Base-by-base conservation (phyloP, 768 basidiomycete species). In the Rhizopogon salebrosus region DNA sequence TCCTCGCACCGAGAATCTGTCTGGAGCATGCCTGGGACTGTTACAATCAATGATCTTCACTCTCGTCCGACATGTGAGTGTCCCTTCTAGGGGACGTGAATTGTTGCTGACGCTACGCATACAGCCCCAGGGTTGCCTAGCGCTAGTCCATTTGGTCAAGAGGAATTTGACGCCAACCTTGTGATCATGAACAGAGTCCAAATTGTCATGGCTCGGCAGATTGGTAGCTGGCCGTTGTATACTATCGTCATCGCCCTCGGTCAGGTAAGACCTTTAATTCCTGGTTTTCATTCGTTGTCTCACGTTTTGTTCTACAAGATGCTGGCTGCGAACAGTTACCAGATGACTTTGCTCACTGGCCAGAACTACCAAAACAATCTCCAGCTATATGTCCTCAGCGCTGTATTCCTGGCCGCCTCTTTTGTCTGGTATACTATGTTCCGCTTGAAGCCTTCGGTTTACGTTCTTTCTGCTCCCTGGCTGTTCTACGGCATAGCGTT, bases 241-340 rank as follows among this genome's bases (percentile, higher is more conserved):
- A 88, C 91, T 38, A 88, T 95, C 61, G 75, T 95, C 62, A 89
- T 95, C 55, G 92, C 85, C 26, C 58, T 88, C 27, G 93, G 93
- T 31, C 93, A 91, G 76, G 80, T 82, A 43, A 41, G 79, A 60
- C 39, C 26, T 22, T 14, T 34, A 1, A 10, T n/a, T 14, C 16
- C 51, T 16, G 10, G 23, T 27, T 31, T 29, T 10, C 24, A 11
- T 40, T 26, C 7, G 35, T 53, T 58, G 34, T 61, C 34, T 29
- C 18, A 23, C 23, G 38, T 54, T 34, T 26, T 13, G 13, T 23
- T 46, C 51, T 43, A 1, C 7, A 59, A 87, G 81, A 92, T 93
- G 87, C 70, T 93, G 57, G 84, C 87, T 52, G 92, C 92, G 3
- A 92, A 91, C 27, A 95, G 92, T 63, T 97, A 95, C 82, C 94